phyloP scores from a whole-genome alignment of 1,139 yeast genomes.

The Debaryomyces psychrophilus region DNA sequence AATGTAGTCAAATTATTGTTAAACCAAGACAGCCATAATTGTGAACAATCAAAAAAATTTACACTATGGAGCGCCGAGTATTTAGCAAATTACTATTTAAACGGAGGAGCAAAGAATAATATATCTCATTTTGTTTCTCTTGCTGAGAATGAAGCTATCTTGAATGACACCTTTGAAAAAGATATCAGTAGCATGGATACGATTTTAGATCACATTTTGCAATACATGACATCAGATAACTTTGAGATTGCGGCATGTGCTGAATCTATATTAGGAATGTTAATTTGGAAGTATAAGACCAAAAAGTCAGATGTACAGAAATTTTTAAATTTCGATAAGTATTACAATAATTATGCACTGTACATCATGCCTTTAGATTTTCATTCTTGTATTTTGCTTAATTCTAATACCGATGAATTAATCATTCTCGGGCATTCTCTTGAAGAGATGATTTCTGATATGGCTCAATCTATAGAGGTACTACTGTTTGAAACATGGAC shows the following conservation, averaged over 20 bases:
- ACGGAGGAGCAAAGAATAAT: conserved; percentile 17
- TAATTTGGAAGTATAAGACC: conserved; percentile 26
- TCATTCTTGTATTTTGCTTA: conserved; percentile 35
- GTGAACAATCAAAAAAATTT: conserved; percentile 23
- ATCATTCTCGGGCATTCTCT: conserved; percentile 20
- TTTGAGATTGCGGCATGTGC: conserved; percentile 30
- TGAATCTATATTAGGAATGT: conserved; percentile 43
- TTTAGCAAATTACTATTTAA: conserved; percentile 43
- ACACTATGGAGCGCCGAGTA: conserved; percentile 46
- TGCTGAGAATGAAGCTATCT: conserved; percentile 15
- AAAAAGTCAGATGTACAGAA: conserved; percentile 20
- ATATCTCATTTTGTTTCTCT: conserved; percentile 13
- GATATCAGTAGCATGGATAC: conserved; percentile 20
- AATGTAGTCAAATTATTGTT: conserved; percentile 28
- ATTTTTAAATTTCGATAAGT: conserved; percentile 21
- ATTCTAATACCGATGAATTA: conserved; percentile 25
- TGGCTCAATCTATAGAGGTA: conserved; percentile 11
- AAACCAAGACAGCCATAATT: conserved; percentile 12
- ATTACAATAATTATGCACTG: conserved; percentile 17
- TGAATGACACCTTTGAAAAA: conserved; percentile 13
- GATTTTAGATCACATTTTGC: conserved; percentile 17
- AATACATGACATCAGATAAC: conserved; percentile 12
- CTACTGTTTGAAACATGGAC: conserved; percentile 30
- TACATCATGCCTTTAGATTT: conserved; percentile 37
- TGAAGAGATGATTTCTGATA: conserved; percentile 16